These are phyloP conservation scores for Nicotiana otophora DNA, from an alignment of 257 asterid genomes.

Conservation along the genomic window DNA sequence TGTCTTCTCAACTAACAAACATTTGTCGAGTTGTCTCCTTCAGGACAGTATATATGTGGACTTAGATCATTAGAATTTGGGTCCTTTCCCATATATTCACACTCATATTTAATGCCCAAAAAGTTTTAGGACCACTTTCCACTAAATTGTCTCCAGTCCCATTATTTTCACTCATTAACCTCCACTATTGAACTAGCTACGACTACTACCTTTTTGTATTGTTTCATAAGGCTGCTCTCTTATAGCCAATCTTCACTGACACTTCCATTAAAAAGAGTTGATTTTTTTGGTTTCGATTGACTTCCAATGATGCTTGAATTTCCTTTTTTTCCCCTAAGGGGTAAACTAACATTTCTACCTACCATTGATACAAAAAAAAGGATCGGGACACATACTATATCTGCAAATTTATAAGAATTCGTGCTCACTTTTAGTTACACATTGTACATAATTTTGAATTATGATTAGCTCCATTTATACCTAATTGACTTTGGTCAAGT, in stretches of 20 bases:
- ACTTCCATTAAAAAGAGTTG: neutral
- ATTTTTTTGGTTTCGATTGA: neutral
- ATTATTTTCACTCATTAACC: neutral
- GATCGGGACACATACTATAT: neutral
- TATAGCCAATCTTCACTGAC: neutral
- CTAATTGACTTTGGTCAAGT: too few species aligned
- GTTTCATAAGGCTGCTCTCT: neutral
- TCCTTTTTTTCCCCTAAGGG: neutral
- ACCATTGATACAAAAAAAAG: neutral
- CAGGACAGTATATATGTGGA: constrained; percentile 29
- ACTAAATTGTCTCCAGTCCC: neutral
- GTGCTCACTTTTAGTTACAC: too few species aligned
- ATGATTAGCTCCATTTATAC: too few species aligned
- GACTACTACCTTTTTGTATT: neutral
- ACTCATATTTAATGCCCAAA: neutral
- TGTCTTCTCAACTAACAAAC: constrained; percentile 31
- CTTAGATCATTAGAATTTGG: constrained; percentile 19
- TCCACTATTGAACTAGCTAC: neutral
- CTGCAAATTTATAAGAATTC: neutral
- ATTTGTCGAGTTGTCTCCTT: constrained; percentile 31
- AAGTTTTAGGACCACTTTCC: constrained; percentile 32
- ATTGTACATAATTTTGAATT: too few species aligned
- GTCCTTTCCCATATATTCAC: neutral
- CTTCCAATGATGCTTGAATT: too few species aligned
- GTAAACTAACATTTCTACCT: neutral